phyloP scores from a whole-genome alignment of 2,329 filamentous ascomycete species.

The Paecilomyces fulvus region DNA sequence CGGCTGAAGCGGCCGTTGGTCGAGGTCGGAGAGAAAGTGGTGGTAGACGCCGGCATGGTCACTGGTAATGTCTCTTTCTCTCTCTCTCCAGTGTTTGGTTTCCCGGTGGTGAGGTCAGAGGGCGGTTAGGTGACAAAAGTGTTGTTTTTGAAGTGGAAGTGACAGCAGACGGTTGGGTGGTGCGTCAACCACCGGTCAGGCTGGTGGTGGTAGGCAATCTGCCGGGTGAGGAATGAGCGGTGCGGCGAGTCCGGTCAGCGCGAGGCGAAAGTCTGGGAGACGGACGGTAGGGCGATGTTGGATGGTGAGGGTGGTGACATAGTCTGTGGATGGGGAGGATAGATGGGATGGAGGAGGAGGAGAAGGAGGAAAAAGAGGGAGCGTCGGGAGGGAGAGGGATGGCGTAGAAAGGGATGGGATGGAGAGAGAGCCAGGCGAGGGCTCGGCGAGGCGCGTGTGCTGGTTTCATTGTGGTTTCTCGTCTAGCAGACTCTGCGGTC shows the following conservation, averaged over 20 bases:
- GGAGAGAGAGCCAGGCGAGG: slow-evolving; percentile 10
- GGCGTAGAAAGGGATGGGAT: slow-evolving; percentile 10
- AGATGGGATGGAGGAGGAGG: slow-evolving; percentile 2
- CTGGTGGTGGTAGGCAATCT: slow-evolving; percentile 7
- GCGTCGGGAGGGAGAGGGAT: slow-evolving; percentile 10
- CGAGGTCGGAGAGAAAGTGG: slow-evolving; percentile 16
- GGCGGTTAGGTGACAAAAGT: slow-evolving; percentile 4
- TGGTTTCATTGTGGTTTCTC: slow-evolving; percentile 23
- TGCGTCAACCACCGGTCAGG: slow-evolving; percentile 6
- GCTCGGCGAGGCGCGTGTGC: slow-evolving; percentile 13
- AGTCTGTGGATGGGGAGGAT: slow-evolving; percentile 11
- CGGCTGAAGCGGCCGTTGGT: slow-evolving; percentile 29
- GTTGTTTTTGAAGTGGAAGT: slow-evolving; percentile 3
- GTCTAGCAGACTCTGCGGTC: slow-evolving; percentile 5
- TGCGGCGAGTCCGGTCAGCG: slow-evolving; percentile 23
- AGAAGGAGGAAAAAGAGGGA: slow-evolving; percentile 9
- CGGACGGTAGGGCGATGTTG: slow-evolving; percentile 14
- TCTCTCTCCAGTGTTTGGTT: background rate
- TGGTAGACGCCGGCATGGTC: slow-evolving; percentile 16
- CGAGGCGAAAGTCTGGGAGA: slow-evolving; percentile 21
- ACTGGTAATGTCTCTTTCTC: background rate
- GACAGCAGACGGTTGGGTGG: slow-evolving; percentile 5
- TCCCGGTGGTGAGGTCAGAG: slow-evolving; percentile 3
- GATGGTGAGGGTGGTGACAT: slow-evolving; percentile 21
- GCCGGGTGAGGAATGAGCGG: slow-evolving; percentile 9